Conservation (phyloP, 139 green algal species). For the Picochlorum costavermella region DNA sequence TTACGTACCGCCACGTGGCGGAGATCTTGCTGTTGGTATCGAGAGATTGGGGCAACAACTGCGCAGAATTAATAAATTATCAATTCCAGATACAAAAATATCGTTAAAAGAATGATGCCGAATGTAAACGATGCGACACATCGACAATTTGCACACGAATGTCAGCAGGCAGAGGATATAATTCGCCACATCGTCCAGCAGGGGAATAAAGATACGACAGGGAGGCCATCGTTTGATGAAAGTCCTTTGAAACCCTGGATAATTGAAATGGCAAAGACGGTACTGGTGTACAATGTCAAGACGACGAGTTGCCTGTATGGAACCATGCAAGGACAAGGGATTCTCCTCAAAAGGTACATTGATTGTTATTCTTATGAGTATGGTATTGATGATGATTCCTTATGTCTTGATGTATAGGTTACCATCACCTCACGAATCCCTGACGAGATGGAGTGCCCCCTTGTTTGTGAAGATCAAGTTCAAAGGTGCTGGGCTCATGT, state of each 20-base stretch:
- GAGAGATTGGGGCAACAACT: not conserved
- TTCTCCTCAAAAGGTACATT: slow-evolving; percentile 3
- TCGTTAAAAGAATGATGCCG: not conserved
- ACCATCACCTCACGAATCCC: slow-evolving; percentile 12
- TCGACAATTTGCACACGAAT: not conserved
- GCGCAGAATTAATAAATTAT: no score
- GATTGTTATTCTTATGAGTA: no score
- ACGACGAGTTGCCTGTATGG: not conserved
- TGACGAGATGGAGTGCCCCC: slow-evolving; percentile 16
- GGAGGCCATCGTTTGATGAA: not conserved
- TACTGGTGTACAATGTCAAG: not conserved
- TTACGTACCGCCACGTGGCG: not conserved
- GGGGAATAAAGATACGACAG: not conserved
- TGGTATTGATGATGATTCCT: no score
- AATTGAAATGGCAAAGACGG: not conserved
- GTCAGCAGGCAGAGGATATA: not conserved
- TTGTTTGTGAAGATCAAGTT: slow-evolving; percentile 19
- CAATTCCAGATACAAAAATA: not conserved
- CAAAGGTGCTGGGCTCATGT: slow-evolving; percentile 3
- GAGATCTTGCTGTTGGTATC: not conserved
- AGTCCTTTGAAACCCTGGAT: slow-evolving; percentile 8
- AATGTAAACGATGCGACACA: no score
- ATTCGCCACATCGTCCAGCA: not conserved
- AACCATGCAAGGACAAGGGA: not conserved
- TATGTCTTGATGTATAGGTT: no score